These are phyloP conservation scores for Tricholoma furcatifolium DNA, from an alignment of 768 basidiomycete species.

Conservation along the genomic window DNA sequence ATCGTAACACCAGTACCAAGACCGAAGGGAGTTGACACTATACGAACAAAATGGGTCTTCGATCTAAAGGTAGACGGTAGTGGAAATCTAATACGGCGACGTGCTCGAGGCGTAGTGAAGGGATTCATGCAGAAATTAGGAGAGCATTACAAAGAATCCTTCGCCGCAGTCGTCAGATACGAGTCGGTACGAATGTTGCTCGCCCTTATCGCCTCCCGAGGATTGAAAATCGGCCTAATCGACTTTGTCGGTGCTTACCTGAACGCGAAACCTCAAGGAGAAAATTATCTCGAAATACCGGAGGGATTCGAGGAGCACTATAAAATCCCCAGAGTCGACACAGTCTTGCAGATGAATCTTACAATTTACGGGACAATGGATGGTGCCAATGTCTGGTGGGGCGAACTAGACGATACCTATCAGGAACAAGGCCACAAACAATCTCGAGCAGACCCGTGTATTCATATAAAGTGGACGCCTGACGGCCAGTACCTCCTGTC, in stretches of 20 bases:
- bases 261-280: no score
- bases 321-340: background rate
- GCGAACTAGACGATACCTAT: no score
- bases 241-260: no score
- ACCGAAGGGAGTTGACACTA: no score
- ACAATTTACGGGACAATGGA: no score
- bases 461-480: background rate
- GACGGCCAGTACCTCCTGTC: background rate
- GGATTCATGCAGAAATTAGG: no score
- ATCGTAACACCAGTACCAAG: no score
- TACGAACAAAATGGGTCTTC: no score
- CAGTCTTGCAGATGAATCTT: slow-evolving; percentile 1
- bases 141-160: background rate
- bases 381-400: no score
- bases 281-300: no score
- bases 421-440: background rate
- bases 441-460: background rate
- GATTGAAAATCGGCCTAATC: background rate
- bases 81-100: background rate
- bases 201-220: background rate
- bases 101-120: background rate
- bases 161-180: background rate
- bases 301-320: no score
- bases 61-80: background rate
- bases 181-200: background rate